Evolutionary conservation across 306 rosid species (phyloP), one percentile per base, ranked within the genome.

Genomic region (Quercus suber): DNA sequence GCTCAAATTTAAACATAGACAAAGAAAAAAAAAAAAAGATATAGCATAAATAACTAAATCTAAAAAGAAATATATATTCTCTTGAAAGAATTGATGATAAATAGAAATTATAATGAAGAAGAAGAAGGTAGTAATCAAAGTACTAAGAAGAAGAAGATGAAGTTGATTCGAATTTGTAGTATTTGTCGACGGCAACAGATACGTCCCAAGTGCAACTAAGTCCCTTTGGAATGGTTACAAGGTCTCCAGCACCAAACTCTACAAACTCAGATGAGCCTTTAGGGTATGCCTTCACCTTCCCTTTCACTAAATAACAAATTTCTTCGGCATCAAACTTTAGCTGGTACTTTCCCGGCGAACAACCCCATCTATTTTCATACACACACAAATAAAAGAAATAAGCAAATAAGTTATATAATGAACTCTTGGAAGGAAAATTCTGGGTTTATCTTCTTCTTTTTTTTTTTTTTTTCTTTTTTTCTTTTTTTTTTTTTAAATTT

Each of bases 181-280:
- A 89, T 89, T 95, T 95, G 73, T 95, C 99, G 30, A 95, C 98
- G 7, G 99, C 95, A 64, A 93, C 69, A 52, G 98, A 95, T 6
- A 95, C 98, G 63, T 92, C 98, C 99, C 99, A 95, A 85, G 98
- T 95, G 92, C 99, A 95, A 83, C 96, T 92, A 2, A 95, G 80
- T 64, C 99, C 99, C 69, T 87, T 95, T 8, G 98, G 99, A 21
- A 95, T 85, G 2, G 87, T 93, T 3, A 95, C 99, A 41, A 95
- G 93, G 70, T 95, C 99, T 17, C 98, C 98, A 7, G 99, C 99
- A 4, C 99, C 98, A 58, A 95, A 95, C 86, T 95, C 98, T 11
- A 88, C 95, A 73, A 78, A 89, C 7, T 94, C 97, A 15, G 92
- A 80, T 41, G 92, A 90, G 1, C 96, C 99, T 84, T 95, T 95